phyloP scores from a whole-genome alignment of 2,329 filamentous ascomycete genomes.

The Colletotrichum falcatum region DNA sequence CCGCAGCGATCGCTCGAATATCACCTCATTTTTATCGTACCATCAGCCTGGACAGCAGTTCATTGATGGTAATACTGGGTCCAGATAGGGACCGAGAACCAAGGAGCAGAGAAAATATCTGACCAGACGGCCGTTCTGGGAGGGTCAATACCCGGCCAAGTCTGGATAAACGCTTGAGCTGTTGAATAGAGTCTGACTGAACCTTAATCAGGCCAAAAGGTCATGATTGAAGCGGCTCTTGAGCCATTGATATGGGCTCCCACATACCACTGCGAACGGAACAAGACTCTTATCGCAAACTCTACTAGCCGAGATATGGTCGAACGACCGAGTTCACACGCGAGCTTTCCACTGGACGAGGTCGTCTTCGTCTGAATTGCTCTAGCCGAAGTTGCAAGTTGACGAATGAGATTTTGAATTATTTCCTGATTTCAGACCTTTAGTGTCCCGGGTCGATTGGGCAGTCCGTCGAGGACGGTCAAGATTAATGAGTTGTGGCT shows the following conservation, averaged over 20 bases:
- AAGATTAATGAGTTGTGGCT: not conserved
- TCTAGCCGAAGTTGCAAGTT: not conserved
- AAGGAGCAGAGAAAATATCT: not conserved
- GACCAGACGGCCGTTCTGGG: not conserved
- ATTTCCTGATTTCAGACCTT: not conserved
- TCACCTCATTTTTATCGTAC: not conserved
- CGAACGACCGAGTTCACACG: constrained; percentile 5
- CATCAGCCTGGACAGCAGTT: not conserved
- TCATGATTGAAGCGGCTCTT: constrained; percentile 6
- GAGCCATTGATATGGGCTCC: not conserved
- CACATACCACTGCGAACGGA: constrained; percentile 1
- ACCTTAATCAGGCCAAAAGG: not conserved
- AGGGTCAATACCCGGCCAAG: not conserved
- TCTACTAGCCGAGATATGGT: constrained; percentile 11
- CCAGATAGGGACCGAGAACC: not conserved
- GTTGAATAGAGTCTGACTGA: not conserved
- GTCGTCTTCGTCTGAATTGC: constrained; percentile 32
- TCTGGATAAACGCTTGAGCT: not conserved
- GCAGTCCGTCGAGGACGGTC: no score
- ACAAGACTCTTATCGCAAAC: constrained; percentile 2
- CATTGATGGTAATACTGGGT: constrained; percentile 2
- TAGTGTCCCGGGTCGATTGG: not conserved
- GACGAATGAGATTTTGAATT: not conserved
- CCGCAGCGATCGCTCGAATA: not conserved
- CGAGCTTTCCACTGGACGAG: not conserved